phyloP scores from a whole-genome alignment of 352 stramenopile genomes.

The Globisporangium megalacanthum region DNA sequence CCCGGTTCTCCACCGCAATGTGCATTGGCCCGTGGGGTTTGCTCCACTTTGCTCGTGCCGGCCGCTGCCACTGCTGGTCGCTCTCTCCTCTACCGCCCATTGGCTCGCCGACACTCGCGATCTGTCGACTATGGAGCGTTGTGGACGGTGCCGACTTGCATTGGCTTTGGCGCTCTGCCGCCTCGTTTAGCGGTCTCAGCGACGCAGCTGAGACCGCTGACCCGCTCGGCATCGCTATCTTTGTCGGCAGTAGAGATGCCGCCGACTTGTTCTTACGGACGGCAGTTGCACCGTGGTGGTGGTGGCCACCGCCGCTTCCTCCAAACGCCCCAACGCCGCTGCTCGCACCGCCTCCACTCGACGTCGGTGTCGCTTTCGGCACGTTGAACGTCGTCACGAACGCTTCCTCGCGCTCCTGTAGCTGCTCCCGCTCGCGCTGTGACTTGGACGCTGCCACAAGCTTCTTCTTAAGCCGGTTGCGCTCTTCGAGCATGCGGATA shows the following conservation, averaged over 20 bases:
- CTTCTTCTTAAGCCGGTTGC: constrained; percentile 79
- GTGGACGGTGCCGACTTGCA: constrained; percentile 42
- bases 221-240: constrained; percentile 5
- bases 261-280: constrained; percentile 46
- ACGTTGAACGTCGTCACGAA: constrained; percentile 83
- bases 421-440: constrained; percentile 38
- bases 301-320: neutral
- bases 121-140: constrained; percentile 16
- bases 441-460: constrained; percentile 51
- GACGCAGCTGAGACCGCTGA: constrained; percentile 4
- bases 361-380: constrained; percentile 7
- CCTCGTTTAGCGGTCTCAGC: constrained; percentile 3
- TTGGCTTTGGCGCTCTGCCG: constrained; percentile 15
- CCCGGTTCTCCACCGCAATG: constrained; percentile 29
- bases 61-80: constrained; percentile 7
- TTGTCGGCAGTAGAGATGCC: constrained; percentile 32
- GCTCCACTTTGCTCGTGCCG: constrained; percentile 49
- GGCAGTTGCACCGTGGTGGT: neutral
- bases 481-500: constrained; percentile 80
- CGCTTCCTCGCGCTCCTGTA: constrained; percentile 61
- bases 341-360: neutral
- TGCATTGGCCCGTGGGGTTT: constrained; percentile 38
- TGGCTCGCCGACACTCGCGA: constrained; percentile 9
- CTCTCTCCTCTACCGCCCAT: constrained; percentile 1
- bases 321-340: neutral